phyloP scores from a whole-genome alignment of 2,329 filamentous ascomycete species.

The Colletotrichum truncatum region DNA sequence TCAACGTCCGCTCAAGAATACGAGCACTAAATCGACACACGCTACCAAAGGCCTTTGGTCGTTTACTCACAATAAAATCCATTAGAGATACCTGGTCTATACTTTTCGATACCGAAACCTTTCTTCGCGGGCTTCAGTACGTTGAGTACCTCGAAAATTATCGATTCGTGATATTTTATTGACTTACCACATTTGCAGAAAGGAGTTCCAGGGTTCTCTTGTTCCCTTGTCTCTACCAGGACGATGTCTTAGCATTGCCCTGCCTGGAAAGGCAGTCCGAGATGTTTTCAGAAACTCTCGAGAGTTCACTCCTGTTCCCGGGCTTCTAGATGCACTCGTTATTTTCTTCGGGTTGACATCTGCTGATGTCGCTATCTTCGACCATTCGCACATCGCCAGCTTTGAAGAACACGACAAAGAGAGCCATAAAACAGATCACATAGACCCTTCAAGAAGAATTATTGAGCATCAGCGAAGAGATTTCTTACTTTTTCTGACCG shows the following conservation, averaged over 20 bases:
- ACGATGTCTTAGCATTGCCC: not conserved
- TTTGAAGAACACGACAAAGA: not conserved
- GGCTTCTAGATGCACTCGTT: conserved; percentile 3
- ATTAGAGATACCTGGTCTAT: not conserved
- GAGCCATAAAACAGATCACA: not conserved
- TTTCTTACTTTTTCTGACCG: conserved; percentile 5
- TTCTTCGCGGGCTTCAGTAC: not conserved
- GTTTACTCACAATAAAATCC: no score
- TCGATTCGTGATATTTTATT: fast-evolving
- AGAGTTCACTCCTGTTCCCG: conserved; percentile 1
- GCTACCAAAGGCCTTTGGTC: no score
- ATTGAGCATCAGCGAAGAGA: conserved; percentile 26
- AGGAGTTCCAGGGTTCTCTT: not conserved
- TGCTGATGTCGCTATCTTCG: conserved; percentile 6
- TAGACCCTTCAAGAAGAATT: conserved; percentile 9
- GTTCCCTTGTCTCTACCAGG: not conserved
- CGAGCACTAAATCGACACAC: no score
- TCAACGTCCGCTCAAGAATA: no score
- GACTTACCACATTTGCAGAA: not conserved
- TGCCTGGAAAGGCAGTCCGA: conserved; percentile 13
- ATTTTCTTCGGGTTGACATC: conserved; percentile 20
- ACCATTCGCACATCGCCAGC: conserved; percentile 3
- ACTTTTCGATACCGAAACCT: not conserved
- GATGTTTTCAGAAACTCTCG: not conserved
- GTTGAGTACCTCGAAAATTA: not conserved